Base-by-base conservation (phyloP, 805 yeast genomes). In the Pichia paraexigua region DNA sequence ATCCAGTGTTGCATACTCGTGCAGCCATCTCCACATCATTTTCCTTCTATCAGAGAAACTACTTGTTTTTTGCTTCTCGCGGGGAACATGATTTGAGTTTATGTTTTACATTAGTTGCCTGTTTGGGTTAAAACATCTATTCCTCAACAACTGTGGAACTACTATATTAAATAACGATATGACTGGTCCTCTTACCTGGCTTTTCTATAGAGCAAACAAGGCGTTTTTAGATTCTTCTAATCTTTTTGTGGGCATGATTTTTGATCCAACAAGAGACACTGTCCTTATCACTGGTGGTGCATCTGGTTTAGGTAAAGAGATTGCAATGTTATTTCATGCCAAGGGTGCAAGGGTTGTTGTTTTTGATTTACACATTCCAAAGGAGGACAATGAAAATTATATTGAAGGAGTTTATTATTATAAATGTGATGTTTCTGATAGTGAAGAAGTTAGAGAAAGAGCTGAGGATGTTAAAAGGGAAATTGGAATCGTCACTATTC, bases 251-350 rank as follows among this genome's bases (percentile, higher is more conserved):
- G 87, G 87, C 1, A 76, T 73, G 51, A 70, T 68, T 12, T 75
- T 76, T 53, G 83, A 80, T 40, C 76, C 79, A 0, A 64, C 62
- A 24, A 66, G 71, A 12, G 95, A 87, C 60, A 71, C 85, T 12
- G 85, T 82, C 0, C 67, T 90, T 5, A 71, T 92, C 21, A 91
- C 98, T 0, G 98, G 98, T 0, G 98, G 97, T 0, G 63, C 78
- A 4, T 70, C 80, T 0, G 98, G 97, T 0, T 71, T 92, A 11
- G 98, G 98, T 0, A 69, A 68, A 42, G 86, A 80, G 55, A 55
- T 92, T 4, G 87, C 76, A 0, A 55, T 58, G 17, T 60, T 61
- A 24, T 75, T 91, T 49, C 65, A 69, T 7, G 56, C 56, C 9
- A 62, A 68, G 24, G 74, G 73, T 0, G 76, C 79, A 12, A 73